Base-by-base conservation (phyloP, 2,329 filamentous ascomycete genomes). In the Diaporthe capsici region DNA sequence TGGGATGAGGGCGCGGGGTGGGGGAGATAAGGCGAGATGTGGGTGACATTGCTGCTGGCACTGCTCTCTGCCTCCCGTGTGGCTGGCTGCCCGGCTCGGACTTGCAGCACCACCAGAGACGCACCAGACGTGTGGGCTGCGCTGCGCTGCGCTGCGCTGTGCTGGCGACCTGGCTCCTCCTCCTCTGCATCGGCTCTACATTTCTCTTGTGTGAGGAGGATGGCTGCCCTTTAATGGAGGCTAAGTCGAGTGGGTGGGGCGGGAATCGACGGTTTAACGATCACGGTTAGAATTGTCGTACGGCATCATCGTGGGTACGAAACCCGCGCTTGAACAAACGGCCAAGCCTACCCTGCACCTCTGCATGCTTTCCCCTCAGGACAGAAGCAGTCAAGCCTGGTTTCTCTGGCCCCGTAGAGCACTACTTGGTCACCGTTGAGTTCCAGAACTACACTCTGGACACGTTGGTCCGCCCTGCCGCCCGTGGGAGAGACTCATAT, bases 221-320 rank as follows among this genome's bases (percentile, higher is more conserved):
- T 34, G 49, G n/a, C 51, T 73, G 58, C 47, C 58, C 71, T 72
- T 60, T 60, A 53, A 51, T 65, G 58, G 34, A 44, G 20, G 25
- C 71, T 73, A 63, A 44, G 44, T 55, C 49, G 57, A 31, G 60
- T 73, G 71, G 58, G 71, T 73, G 71, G 58, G 58, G 58, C 71
- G 58, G 71, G 71, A 65, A 73, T 73, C 31, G 58, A 73, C 71
- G 71, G 71, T 44, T 73, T 65, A 73, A 72, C 31, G 5, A 51
- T 51, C n/a, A 44, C 47, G 49, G 17, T 51, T 53, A 17, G 28
- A 44, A n/a, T 39, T 73, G 34, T 47, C 39, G 55, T 42, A 51
- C 71, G 42, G 57, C 71, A 72, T 60, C 71, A 72, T 60, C 71
- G 31, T 63, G 47, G 53, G 25, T 39, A 51, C 47, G 57, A 63